Percentiles rank a stretch among this genome's conserved stretches.
phyloP scores from a whole-genome alignment of 2,329 filamentous ascomycete species.

The Penicillium verrucosum region DNA sequence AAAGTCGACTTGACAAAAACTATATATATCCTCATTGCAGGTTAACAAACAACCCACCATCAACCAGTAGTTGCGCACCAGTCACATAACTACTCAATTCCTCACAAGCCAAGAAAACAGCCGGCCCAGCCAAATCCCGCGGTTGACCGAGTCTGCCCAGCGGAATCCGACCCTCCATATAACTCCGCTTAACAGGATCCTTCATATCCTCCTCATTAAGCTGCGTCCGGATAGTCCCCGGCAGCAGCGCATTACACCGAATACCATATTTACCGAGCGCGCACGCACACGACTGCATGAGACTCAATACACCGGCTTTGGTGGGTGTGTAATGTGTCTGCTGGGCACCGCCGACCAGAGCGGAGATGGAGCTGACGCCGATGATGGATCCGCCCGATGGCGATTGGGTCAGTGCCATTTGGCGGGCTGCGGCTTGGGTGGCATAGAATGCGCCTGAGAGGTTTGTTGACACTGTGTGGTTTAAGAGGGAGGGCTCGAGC shows the following conservation, averaged over 20 bases:
- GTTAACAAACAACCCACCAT: conserved; percentile 87
- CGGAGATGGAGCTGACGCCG: conserved; percentile 41
- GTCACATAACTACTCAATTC: conserved; percentile 77
- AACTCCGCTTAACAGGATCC: conserved; percentile 67
- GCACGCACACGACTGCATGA: conserved; percentile 81
- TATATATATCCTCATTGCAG: conserved; percentile 57
- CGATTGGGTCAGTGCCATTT: conserved; percentile 72
- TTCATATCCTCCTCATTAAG: conserved; percentile 77
- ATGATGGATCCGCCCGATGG: conserved; percentile 73
- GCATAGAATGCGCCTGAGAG: conserved; percentile 86
- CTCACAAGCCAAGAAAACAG: conserved; percentile 78
- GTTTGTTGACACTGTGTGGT: conserved; percentile 72
- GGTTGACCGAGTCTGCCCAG: conserved; percentile 70
- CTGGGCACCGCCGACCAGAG: conserved; percentile 62
- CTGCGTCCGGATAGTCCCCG: conserved; percentile 79
- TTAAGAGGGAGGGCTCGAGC: conserved; percentile 67
- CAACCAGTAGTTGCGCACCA: conserved; percentile 78
- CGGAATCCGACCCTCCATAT: conserved; percentile 80
- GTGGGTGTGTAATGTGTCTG: conserved; percentile 88
- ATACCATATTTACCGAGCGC: conserved; percentile 73
- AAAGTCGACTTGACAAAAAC: not conserved
- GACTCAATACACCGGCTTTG: conserved; percentile 73
- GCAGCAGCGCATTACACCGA: conserved; percentile 77
- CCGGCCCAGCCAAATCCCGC: conserved; percentile 75
- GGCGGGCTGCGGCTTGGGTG: conserved; percentile 76